Conservation (phyloP, 2,329 filamentous ascomycete species). For the Fusarium mangiferae region DNA sequence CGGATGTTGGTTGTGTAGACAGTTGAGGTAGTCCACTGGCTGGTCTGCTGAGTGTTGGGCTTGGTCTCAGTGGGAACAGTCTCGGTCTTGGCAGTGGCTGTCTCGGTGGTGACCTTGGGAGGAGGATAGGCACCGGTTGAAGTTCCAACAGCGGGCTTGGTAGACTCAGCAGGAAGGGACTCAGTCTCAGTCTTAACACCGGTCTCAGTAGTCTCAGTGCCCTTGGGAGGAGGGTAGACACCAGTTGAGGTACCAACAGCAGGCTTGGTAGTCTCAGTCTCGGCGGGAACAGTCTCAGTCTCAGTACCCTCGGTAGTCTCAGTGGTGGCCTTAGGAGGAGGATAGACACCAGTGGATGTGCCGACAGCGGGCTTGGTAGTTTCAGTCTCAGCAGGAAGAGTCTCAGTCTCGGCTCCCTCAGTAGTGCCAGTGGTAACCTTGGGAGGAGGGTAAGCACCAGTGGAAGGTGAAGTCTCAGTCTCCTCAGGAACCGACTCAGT, state of each 20-base stretch:
- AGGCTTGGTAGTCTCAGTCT: not conserved
- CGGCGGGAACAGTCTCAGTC: not conserved
- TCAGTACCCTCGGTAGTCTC: not conserved
- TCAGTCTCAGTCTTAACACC: not conserved
- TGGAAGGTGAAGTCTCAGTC: not conserved
- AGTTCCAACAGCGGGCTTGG: not conserved
- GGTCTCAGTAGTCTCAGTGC: not conserved
- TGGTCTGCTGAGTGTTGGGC: constrained; percentile 1
- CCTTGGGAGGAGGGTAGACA: not conserved
- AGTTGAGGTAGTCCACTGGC: constrained; percentile 26
- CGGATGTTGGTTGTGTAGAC: constrained; percentile 38
- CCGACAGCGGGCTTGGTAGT: not conserved
- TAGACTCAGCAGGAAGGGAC: not conserved
- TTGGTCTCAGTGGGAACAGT: not conserved
- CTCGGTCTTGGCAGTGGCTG: not conserved
- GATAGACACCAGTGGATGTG: not conserved
- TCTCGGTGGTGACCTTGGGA: not conserved
- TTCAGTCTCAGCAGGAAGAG: not conserved
- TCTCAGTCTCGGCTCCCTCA: not conserved
- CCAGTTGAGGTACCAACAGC: not conserved
- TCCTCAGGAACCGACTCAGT: not conserved
- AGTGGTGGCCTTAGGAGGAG: not conserved
- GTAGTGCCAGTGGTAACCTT: not conserved
- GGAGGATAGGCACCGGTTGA: not conserved
- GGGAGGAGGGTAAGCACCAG: constrained; percentile 1